Conservation (phyloP, 1,284 basidiomycete genomes). For the Volvariella volvacea region DNA sequence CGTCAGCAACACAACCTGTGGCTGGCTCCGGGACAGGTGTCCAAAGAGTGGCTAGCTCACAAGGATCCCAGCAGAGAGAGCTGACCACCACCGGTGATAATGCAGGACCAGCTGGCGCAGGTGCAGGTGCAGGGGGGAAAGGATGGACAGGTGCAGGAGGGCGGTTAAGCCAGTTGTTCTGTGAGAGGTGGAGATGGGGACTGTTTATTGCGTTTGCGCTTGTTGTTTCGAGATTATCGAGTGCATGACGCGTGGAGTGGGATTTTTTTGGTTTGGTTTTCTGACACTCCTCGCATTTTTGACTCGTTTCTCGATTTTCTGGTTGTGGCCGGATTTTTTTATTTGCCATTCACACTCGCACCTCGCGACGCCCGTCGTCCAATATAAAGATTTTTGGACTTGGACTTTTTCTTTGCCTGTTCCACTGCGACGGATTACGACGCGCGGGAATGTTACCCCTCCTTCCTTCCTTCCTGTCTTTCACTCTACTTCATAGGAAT, state of each 20-base stretch:
- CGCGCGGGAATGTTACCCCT: too few species aligned
- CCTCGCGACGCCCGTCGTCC: not conserved
- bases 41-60: not conserved
- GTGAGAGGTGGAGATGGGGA: constrained; percentile 82
- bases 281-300: too few species aligned
- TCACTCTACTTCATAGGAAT: too few species aligned
- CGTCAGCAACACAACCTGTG: not conserved
- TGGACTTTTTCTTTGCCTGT: not conserved
- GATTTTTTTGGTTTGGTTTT: too few species aligned
- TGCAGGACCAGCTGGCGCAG: constrained; percentile 3
- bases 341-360: too few species aligned
- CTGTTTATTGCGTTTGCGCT: constrained; percentile 69
- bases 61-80: not conserved
- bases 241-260: constrained; percentile 2
- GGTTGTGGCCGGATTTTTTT: not conserved
- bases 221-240: constrained; percentile 59
- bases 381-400: not conserved
- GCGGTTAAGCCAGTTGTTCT: constrained; percentile 39
- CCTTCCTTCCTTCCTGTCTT: too few species aligned
- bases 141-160: constrained; percentile 53
- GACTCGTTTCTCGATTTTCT: not conserved
- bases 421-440: too few species aligned
- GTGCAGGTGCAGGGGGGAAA: constrained; percentile 16
- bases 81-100: not conserved
- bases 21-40: not conserved